Conservation (phyloP, 2,329 filamentous ascomycete species). For the Scortechinia acanthostroma region DNA sequence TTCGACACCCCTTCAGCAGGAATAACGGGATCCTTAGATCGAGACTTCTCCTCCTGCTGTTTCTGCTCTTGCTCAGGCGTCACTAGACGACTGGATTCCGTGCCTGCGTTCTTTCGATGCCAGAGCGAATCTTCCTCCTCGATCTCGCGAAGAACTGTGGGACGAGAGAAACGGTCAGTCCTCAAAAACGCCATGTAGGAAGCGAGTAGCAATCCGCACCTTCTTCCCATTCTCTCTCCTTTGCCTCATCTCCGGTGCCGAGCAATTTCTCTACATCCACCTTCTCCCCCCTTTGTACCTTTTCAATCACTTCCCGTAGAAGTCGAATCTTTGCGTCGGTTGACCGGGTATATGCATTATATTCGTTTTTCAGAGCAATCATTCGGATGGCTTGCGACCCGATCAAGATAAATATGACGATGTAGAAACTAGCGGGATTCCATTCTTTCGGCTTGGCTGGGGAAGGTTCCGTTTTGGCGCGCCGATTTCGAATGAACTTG, state of each 20-base stretch:
- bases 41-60: not conserved
- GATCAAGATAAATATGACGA: constrained; percentile 1
- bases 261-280: constrained; percentile 1
- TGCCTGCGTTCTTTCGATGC: not conserved
- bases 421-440: constrained; percentile 1
- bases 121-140: not conserved
- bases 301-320: not conserved
- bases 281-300: not conserved
- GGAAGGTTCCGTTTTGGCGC: not conserved
- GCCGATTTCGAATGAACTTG: constrained; percentile 10
- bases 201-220: no score
- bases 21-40: not conserved
- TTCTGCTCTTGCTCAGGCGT: not conserved
- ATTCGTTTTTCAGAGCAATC: not conserved
- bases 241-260: not conserved
- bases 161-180: no score
- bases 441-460: no score
- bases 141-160: not conserved
- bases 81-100: no score
- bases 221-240: constrained; percentile 1
- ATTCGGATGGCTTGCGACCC: constrained; percentile 2
- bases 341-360: not conserved
- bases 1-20: not conserved
- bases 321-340: constrained; percentile 1
- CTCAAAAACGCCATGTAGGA: no score